Conservation (phyloP, 1,139 yeast species). For the Geotrichum phurueaensis region DNA sequence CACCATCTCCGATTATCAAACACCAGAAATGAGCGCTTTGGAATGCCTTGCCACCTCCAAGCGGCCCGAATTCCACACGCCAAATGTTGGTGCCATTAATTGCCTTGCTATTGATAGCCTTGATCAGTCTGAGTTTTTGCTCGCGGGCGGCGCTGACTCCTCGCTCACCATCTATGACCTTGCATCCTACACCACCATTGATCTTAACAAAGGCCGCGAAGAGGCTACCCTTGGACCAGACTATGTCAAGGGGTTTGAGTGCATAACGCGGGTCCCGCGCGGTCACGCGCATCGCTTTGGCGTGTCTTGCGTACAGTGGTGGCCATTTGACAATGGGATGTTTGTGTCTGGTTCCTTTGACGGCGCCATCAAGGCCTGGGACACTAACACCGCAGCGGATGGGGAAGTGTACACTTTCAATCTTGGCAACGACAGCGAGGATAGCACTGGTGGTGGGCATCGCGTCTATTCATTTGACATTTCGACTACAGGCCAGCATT, state of each 20-base stretch:
- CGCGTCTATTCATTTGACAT: conserved; percentile 39
- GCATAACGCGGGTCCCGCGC: conserved; percentile 39
- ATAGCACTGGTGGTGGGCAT: conserved; percentile 13
- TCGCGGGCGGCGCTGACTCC: conserved; percentile 78
- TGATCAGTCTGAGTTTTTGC: conserved; percentile 43
- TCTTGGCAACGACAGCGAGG: conserved; percentile 29
- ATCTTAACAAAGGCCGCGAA: conserved; percentile 3
- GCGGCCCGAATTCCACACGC: conserved; percentile 19
- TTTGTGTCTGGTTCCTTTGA: conserved; percentile 81
- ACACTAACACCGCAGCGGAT: conserved; percentile 50
- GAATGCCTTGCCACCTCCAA: conserved; percentile 10
- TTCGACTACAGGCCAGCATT: conserved; percentile 39
- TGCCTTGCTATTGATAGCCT: conserved; percentile 55
- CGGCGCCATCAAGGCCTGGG: conserved; percentile 75
- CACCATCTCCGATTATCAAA: not conserved
- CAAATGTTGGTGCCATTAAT: conserved; percentile 48
- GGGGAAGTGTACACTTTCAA: conserved; percentile 60
- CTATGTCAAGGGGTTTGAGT: conserved; percentile 2
- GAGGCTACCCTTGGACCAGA: conserved; percentile 5
- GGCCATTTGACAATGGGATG: conserved; percentile 85
- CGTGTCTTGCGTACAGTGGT: conserved; percentile 72
- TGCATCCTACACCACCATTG: conserved; percentile 6
- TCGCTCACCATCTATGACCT: conserved; percentile 38
- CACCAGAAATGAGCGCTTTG: not conserved
- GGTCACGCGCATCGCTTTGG: conserved; percentile 64